Base-by-base conservation (phyloP, 2,329 filamentous ascomycete species). In the Aureobasidium pullulans region DNA sequence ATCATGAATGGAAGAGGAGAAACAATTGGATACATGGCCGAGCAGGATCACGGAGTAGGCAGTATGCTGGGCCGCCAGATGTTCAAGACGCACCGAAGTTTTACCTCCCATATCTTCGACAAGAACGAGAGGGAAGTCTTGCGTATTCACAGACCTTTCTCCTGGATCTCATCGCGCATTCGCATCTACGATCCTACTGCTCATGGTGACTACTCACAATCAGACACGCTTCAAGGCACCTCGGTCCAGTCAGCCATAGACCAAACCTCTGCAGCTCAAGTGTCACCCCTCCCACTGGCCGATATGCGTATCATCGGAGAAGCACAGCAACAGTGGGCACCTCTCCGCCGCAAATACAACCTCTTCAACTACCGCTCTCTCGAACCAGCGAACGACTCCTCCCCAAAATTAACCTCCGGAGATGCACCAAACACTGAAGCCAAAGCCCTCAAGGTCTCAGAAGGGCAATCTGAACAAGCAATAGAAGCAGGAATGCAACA, bases 81-180 rank as follows among this genome's bases (percentile, higher is more conserved):
- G 76, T 81, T 84, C 64, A 77, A 76, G 62, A 86, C 84, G 2
- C 84, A 86, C 67, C 74, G 84, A 43, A 81, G 81, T 61, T 86
- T 87, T 62, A 84, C 83, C 13, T 83, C 83, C 5, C 82, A 86
- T 69, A 82, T 87, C 2, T 86, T 87, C 69, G 84, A 86, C 65
- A 74, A 73, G 56, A 72, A 83, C 42, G 80, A 83, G 65, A 79
- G 77, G 64, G 84, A 87, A 68, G 79, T 87, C 7, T 69, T 86
- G 54, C 71, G 79, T 70, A 85, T 87, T 63, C 80, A 86, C 64
- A 75, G 84, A 15, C 84, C 84, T 0, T 86, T 86, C 65, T 79
- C 81, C 31, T 86, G 79, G 77, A 84, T 86, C 65, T 85, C 81
- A 62, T 84, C 81, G 15, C 74, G 75, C 28, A 85, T 84, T 32